A percentile compares a stretch with the other conserved stretches of the same genome.
phyloP scores from a whole-genome alignment of 805 yeast species.

The Ogataea parapolymorpha region DNA sequence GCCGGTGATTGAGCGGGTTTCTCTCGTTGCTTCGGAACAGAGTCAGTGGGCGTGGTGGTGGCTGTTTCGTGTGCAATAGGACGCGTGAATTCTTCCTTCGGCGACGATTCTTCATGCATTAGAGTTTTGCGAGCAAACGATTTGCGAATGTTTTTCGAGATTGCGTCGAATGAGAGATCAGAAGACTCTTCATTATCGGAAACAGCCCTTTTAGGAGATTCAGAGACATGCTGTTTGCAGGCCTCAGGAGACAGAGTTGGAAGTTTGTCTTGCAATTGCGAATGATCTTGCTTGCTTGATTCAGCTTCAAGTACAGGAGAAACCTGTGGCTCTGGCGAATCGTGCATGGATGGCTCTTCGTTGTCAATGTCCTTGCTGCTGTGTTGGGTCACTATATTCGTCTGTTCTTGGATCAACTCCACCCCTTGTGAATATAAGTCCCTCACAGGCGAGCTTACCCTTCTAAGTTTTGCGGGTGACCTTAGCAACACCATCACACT shows the following conservation, averaged over 20 bases:
- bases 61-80: conserved; percentile 3
- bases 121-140: conserved; percentile 27
- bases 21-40: conserved; percentile 1
- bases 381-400: conserved; percentile 12
- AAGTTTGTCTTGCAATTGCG: not conserved
- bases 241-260: not conserved
- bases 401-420: conserved; percentile 17
- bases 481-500: conserved; percentile 16
- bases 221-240: not conserved
- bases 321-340: not conserved
- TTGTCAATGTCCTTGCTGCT: not conserved
- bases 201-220: not conserved
- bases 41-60: conserved; percentile 4
- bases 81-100: conserved; percentile 4
- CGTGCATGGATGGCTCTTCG: not conserved
- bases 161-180: conserved; percentile 30
- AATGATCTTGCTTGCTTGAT: not conserved
- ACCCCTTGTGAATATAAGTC: conserved; percentile 17
- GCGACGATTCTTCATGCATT: conserved; percentile 8
- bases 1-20: not conserved
- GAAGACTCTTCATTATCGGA: conserved; percentile 2
- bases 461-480: conserved; percentile 24
- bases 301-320: not conserved
- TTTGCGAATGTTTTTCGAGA: conserved; percentile 30
- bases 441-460: conserved; percentile 19